Percentiles rank a stretch among this genome's conserved stretches.
Conservation (phyloP, 257 asterid genomes). For the Nicotiana noctiflora region DNA sequence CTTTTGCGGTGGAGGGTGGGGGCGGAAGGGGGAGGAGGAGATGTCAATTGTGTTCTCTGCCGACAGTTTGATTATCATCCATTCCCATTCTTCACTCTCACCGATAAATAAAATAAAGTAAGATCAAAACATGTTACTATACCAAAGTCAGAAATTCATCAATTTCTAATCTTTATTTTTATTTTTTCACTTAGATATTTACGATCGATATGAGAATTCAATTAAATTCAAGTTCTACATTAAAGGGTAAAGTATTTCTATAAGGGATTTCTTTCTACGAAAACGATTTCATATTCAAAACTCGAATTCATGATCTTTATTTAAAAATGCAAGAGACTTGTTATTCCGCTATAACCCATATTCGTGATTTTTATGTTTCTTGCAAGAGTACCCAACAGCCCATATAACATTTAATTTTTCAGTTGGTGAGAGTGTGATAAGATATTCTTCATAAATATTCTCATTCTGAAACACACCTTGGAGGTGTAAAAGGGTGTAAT, state of each 20-base stretch:
- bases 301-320: accelerated
- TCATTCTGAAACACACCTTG: neutral
- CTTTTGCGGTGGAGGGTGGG: neutral
- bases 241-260: too few relatives aligned
- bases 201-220: too few relatives aligned
- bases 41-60: neutral
- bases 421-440: neutral
- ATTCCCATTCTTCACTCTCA: neutral
- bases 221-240: too few relatives aligned
- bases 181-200: too few relatives aligned
- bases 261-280: too few relatives aligned
- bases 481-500: neutral
- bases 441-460: neutral
- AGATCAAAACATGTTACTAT: neutral
- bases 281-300: too few relatives aligned
- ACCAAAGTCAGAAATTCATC: neutral
- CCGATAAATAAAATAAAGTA: neutral
- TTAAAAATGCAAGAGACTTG: too few relatives aligned
- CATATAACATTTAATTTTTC: neutral
- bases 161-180: too few relatives aligned
- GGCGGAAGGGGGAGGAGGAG: neutral
- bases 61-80: slow-evolving; percentile 1
- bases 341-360: accelerated
- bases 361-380: neutral
- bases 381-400: neutral